Evolutionary conservation across 345 rosid species (phyloP), one percentile per base, ranked within the genome.

Genomic region (Reutealis trisperma): DNA sequence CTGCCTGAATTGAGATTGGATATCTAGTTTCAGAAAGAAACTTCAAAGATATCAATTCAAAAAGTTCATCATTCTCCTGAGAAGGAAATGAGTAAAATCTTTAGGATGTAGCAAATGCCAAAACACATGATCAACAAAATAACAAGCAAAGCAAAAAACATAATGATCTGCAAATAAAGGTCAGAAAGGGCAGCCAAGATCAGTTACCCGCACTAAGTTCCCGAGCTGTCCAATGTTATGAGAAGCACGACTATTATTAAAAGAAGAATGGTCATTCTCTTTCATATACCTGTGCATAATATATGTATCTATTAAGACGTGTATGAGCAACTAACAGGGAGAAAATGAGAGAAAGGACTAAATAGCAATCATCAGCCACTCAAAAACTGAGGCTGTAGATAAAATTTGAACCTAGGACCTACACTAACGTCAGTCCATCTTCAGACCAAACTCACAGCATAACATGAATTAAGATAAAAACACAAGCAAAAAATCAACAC

Each of bases 21-120:
- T 89, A 92, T 79, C 90, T 78, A 76, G 84, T 82, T 64, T 92
- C 99, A 62, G 98, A 92, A 27, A 96, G 89, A 84, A 84, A 93
- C 84, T 85, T 96, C 25, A 93, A 91, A 6, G 98, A 93, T 77
- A 92, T 85, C 91, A 96, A 86, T 55, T 96, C 98, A 85, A 93
- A 96, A 79, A 96, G 93, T 77, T 96, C 99, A 83, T 96, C 99
- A 75, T 93, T 96, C 59, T 92, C 99, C 99, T 96, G 90, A 77
- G 25, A 51, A 76, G 7, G 63, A 73, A 73, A n/a, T 21, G 27
- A 45, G 72, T 42, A 34, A 72, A 47, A 22, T 15, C 18, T 60
- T 63, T 58, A 25, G 60, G 25, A 62, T 51, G 41, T 3, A 5
- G 41, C 5, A 37, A 37, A 37, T 37, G 41, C 41, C 41, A 37